These are phyloP conservation scores for Cryptococcus deneoformans DNA, from an alignment of 1,284 basidiomycete genomes.

Conservation along the genomic window DNA sequence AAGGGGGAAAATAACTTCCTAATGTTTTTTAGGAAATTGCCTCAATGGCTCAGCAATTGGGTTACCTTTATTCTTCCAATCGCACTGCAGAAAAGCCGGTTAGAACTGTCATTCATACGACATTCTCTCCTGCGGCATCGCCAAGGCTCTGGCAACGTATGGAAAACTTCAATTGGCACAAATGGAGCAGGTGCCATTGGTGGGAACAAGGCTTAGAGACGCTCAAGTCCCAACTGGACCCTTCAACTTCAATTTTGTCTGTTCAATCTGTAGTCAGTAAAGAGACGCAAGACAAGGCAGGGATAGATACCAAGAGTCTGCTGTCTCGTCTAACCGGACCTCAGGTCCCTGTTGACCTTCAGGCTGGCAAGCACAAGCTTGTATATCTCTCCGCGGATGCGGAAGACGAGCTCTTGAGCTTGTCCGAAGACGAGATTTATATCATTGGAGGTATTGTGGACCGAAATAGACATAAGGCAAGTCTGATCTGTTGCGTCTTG, in stretches of 20 bases:
- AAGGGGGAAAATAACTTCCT: not conserved
- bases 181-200: constrained; percentile 78
- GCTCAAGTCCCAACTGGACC: constrained; percentile 15
- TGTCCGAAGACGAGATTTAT: constrained; percentile 78
- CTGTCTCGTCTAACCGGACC: constrained; percentile 19
- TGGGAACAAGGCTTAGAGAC: constrained; percentile 57
- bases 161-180: constrained; percentile 56
- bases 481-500: constrained; percentile 10
- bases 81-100: constrained; percentile 70
- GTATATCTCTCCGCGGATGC: constrained; percentile 97
- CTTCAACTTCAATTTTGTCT: not conserved
- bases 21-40: constrained; percentile 66
- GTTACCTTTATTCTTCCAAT: constrained; percentile 85
- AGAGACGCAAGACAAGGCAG: not conserved
- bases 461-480: constrained; percentile 92
- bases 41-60: constrained; percentile 82
- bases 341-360: constrained; percentile 17
- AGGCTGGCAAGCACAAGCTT: constrained; percentile 54
- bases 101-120: constrained; percentile 68
- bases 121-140: constrained; percentile 52
- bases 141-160: constrained; percentile 40
- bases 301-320: not conserved
- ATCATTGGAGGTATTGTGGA: constrained; percentile 97
- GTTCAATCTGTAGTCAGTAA: not conserved
- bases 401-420: constrained; percentile 72